Evolutionary conservation across 2,329 filamentous ascomycete genomes (phyloP).

Genomic region (Fusarium buharicum): DNA sequence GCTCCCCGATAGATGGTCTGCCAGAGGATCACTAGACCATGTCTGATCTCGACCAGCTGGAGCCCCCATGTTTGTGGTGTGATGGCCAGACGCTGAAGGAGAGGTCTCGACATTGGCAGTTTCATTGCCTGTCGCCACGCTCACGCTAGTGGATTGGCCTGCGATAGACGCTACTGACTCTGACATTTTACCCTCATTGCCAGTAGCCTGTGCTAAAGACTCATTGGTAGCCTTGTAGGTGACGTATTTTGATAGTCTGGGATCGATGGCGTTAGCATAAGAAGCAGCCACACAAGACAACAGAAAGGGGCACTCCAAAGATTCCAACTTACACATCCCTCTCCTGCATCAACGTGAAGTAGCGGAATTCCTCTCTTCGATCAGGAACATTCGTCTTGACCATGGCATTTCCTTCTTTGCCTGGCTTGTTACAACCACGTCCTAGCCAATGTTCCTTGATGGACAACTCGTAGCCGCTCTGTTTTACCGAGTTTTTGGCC

Average conservation of each 20-base stretch:
- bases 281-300: not conserved
- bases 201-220: conserved; percentile 11
- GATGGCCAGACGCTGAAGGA: conserved; percentile 20
- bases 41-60: conserved; percentile 47
- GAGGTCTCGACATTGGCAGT: conserved; percentile 21
- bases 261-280: conserved; percentile 9
- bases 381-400: conserved; percentile 97
- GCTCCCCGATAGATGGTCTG: conserved; percentile 62
- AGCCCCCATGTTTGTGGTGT: conserved; percentile 33
- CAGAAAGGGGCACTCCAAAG: not conserved
- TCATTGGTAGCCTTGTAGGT: conserved; percentile 48
- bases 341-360: conserved; percentile 87
- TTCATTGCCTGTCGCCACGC: conserved; percentile 10
- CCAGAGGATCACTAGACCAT: conserved; percentile 53
- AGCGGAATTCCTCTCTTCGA: conserved; percentile 87
- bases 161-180: conserved; percentile 32
- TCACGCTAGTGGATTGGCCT: conserved; percentile 11
- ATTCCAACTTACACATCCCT: conserved; percentile 75
- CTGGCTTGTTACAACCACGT: conserved; percentile 77
- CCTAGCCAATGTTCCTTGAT: conserved; percentile 95
- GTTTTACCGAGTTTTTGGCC: conserved; percentile 93
- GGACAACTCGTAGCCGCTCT: conserved; percentile 90
- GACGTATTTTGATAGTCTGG: conserved; percentile 58
- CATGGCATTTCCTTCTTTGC: conserved; percentile 88
- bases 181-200: conserved; percentile 27